Percentiles rank a stretch among this genome's conserved stretches.
Conservation (phyloP, 148 eudicot genomes). For the Cornus kousa region DNA sequence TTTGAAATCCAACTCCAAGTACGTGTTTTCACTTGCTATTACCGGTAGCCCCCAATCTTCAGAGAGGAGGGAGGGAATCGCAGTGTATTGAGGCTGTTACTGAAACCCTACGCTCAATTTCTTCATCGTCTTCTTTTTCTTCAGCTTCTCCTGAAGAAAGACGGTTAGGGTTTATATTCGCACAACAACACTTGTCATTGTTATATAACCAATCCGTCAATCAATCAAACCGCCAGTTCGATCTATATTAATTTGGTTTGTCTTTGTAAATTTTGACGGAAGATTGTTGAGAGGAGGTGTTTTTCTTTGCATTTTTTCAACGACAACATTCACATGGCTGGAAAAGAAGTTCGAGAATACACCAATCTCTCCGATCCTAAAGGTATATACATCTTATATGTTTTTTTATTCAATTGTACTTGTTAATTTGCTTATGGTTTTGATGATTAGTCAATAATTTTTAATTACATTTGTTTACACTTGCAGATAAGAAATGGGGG, state of each 20-base stretch:
- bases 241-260: background rate
- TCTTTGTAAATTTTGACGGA: background rate
- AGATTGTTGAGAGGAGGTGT: background rate
- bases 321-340: slow-evolving; percentile 46
- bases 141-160: background rate
- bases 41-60: background rate
- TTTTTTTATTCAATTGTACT: background rate
- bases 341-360: slow-evolving; percentile 95
- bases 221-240: background rate
- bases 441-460: background rate
- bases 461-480: background rate
- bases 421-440: background rate
- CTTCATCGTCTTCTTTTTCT: background rate
- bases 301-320: background rate
- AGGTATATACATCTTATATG: slow-evolving; percentile 33
- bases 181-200: background rate
- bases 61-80: background rate
- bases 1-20: too few relatives aligned
- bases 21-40: too few relatives aligned
- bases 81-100: background rate
- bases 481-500: slow-evolving; percentile 74
- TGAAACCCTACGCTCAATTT: background rate
- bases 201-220: background rate
- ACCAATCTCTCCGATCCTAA: slow-evolving; percentile 94
- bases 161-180: background rate